Conservation (phyloP, 2,329 filamentous ascomycete species). For the Cladosporium sp. region DNA sequence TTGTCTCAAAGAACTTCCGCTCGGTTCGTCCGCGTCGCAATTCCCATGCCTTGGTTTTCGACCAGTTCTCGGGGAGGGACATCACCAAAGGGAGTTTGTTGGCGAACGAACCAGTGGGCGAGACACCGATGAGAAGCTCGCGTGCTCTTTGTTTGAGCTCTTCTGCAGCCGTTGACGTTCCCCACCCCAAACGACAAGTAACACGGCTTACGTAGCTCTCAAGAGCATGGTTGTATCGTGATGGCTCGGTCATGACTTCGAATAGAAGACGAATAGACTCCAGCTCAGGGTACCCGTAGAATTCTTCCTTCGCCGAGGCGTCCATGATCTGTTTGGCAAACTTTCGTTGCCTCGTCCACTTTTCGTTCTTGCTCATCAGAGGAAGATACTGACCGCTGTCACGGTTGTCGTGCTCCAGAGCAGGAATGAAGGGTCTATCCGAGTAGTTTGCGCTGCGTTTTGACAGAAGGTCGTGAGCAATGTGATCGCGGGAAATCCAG, state of each 20-base stretch:
- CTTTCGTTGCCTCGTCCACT: conserved; percentile 37
- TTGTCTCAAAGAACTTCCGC: conserved; percentile 40
- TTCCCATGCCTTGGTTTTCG: conserved; percentile 43
- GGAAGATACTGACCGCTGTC: conserved; percentile 44
- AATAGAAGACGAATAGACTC: conserved; percentile 43
- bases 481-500: conserved; percentile 41
- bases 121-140: conserved; percentile 44
- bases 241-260: conserved; percentile 41
- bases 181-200: conserved; percentile 46
- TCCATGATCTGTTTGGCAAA: conserved; percentile 45
- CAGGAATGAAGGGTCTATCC: conserved; percentile 43
- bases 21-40: conserved; percentile 40
- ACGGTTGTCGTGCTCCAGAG: conserved; percentile 41
- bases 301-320: conserved; percentile 37
- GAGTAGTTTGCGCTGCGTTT: conserved; percentile 46
- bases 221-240: conserved; percentile 40
- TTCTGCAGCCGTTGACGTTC: conserved; percentile 40
- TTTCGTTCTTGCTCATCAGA: conserved; percentile 41
- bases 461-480: conserved; percentile 40
- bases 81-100: conserved; percentile 46
- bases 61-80: conserved; percentile 41
- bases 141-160: conserved; percentile 45
- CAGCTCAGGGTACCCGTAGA: conserved; percentile 42
- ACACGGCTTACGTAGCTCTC: conserved; percentile 44
- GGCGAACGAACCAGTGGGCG: conserved; percentile 41